phyloP scores from a whole-genome alignment of 192 early-diverging fungal species.

The Backusella australiensis region DNA sequence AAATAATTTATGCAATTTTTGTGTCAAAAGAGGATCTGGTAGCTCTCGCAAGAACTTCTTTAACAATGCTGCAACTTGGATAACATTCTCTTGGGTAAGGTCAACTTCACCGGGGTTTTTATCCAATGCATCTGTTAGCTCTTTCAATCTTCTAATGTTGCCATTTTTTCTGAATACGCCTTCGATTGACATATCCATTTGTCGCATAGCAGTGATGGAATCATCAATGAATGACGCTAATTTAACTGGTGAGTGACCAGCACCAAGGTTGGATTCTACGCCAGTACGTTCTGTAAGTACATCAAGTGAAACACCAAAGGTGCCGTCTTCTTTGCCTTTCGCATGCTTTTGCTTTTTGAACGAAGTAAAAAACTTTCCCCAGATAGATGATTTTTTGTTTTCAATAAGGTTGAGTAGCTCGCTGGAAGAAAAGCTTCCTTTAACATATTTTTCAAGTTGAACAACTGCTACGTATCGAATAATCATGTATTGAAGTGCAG shows the following conservation, averaged over 20 bases:
- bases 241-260: slow-evolving; percentile 61
- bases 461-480: slow-evolving; percentile 83
- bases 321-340: slow-evolving; percentile 67
- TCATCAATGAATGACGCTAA: slow-evolving; percentile 87
- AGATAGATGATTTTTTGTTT: slow-evolving; percentile 66
- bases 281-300: slow-evolving; percentile 80
- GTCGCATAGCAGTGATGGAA: slow-evolving; percentile 72
- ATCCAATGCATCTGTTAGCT: slow-evolving; percentile 82
- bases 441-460: slow-evolving; percentile 69
- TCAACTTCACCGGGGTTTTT: slow-evolving; percentile 73
- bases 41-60: slow-evolving; percentile 97
- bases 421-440: slow-evolving; percentile 63
- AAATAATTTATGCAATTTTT: slow-evolving; percentile 84
- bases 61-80: slow-evolving; percentile 92
- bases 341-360: slow-evolving; percentile 45
- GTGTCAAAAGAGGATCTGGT: slow-evolving; percentile 93
- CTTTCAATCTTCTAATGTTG: slow-evolving; percentile 89
- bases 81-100: slow-evolving; percentile 68
- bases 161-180: slow-evolving; percentile 99
- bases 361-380: slow-evolving; percentile 67
- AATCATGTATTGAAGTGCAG: slow-evolving; percentile 79
- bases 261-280: slow-evolving; percentile 72
- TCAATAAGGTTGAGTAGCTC: slow-evolving; percentile 81
- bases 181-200: slow-evolving; percentile 80
- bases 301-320: slow-evolving; percentile 90